These are phyloP conservation scores for Suillus bovinus DNA, from an alignment of 768 basidiomycete species.

Conservation along the genomic window DNA sequence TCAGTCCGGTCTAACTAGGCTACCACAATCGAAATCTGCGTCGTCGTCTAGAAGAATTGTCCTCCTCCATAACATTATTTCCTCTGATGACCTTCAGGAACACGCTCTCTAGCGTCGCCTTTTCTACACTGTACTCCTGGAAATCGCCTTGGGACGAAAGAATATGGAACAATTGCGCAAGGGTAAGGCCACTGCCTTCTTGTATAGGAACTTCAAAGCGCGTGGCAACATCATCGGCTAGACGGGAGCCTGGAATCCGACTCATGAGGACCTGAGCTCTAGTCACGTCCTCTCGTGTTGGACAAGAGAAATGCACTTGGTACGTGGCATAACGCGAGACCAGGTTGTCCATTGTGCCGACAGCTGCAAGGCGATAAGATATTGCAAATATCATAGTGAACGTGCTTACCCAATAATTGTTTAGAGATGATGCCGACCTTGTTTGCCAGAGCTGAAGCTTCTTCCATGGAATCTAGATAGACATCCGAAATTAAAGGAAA, in stretches of 20 bases:
- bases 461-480: conserved; percentile 74
- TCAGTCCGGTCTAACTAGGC: background rate
- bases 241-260: conserved; percentile 58
- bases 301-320: conserved; percentile 74
- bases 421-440: conserved; percentile 78
- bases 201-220: conserved; percentile 70
- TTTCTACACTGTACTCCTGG: conserved; percentile 70
- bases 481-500: background rate
- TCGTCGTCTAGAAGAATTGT: conserved; percentile 19
- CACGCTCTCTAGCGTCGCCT: conserved; percentile 67
- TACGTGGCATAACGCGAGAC: conserved; percentile 70
- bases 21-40: conserved; percentile 13
- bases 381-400: background rate
- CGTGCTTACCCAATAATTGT: conserved; percentile 57
- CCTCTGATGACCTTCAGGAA: conserved; percentile 71
- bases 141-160: conserved; percentile 55
- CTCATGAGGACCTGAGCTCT: conserved; percentile 63
- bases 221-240: conserved; percentile 74
- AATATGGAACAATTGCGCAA: conserved; percentile 59
- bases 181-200: conserved; percentile 36
- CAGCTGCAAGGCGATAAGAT: conserved; percentile 41
- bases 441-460: conserved; percentile 74
- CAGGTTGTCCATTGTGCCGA: conserved; percentile 65
- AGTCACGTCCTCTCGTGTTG: conserved; percentile 57
- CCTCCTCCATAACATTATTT: conserved; percentile 57